Conservation (phyloP, 164 flowering plant genomes). For the Houttuynia cordata region DNA sequence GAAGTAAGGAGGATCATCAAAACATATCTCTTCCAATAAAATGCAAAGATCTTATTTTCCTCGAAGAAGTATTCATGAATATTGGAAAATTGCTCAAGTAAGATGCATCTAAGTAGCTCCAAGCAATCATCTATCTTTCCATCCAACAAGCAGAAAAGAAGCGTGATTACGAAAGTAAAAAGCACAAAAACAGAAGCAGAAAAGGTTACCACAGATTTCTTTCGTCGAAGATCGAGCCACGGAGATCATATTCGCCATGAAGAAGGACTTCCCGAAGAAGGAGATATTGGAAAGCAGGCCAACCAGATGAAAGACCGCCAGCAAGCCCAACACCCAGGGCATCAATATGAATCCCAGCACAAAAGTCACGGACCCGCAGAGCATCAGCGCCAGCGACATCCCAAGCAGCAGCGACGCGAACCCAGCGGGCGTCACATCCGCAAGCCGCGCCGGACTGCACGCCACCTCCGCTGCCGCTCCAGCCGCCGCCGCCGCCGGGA, state of each 20-base stretch:
- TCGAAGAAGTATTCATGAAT: too few species aligned
- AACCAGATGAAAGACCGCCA: conserved; percentile 58
- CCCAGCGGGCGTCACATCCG: conserved; percentile 59
- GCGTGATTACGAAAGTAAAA: background rate
- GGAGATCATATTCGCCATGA: conserved; percentile 19
- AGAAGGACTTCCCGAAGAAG: conserved; percentile 49
- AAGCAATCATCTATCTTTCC: too few species aligned
- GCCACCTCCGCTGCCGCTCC: conserved; percentile 1
- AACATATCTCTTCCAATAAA: too few species aligned
- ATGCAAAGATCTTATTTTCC: too few species aligned
- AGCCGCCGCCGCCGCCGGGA: conserved; percentile 19
- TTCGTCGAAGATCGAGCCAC: conserved; percentile 29
- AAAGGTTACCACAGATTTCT: conserved; percentile 34
- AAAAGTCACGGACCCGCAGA: conserved; percentile 92
- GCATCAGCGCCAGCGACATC: conserved; percentile 71
- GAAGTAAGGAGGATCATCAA: too few species aligned
- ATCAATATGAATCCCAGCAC: conserved; percentile 81
- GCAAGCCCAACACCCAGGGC: conserved; percentile 92
- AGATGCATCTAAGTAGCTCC: too few species aligned
- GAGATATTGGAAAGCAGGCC: conserved; percentile 65
- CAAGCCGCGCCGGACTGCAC: conserved; percentile 7
- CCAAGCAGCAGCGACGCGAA: conserved; percentile 85
- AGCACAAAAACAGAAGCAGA: too few species aligned
- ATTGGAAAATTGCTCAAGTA: too few species aligned
- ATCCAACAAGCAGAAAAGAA: too few species aligned